Evolutionary conservation across 2,329 filamentous ascomycete genomes (phyloP), one percentile per base, ranked within the genome.

Genomic region (Onygena corvina): DNA sequence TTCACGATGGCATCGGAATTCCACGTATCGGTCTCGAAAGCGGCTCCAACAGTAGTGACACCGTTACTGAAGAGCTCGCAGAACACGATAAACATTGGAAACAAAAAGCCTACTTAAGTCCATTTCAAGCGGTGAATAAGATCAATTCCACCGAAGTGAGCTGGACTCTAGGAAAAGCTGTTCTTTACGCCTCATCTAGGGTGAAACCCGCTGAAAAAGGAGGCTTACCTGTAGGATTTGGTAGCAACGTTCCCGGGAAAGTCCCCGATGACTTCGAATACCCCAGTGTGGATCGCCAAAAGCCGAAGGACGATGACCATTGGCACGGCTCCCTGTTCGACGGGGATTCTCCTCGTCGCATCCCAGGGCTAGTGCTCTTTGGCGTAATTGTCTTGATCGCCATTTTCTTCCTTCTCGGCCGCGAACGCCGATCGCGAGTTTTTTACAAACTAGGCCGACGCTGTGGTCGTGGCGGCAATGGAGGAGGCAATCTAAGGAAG

Each of bases 101-200:
- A 63, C 74, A 80, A 27, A 83, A 84, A 57, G 84, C 84, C 0
- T 92, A 86, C 58, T 65, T 87, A 3, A 83, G 92, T 57, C 79
- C 90, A 0, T 98, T 98, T 69, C 86, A 90, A 63, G 86, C 92
- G 0, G 84, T 96, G 25, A 81, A 98, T 66, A 92, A 92, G 65
- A 89, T 98, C 57, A 80, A 88, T 57, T 85, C 82, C 14, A 83
- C 88, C 4, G 93, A 98, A 70, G 83, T 98, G 14, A 94, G 86
- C 70, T 98, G 92, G 92, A 96, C 92, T 0, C 71, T 98, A 3
- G 92, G 92, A 1, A 94, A 95, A 63, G 95, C 96, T 76, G 79
- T 98, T 4, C 76, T 98, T 3, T 96, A 96, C 59, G 92, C 92
- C 3, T 82, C 90, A 0, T 92, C 87, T 2, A 87, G 95, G 63